phyloP scores from a whole-genome alignment of 805 yeast species.

The Candida sakaeoensis region DNA sequence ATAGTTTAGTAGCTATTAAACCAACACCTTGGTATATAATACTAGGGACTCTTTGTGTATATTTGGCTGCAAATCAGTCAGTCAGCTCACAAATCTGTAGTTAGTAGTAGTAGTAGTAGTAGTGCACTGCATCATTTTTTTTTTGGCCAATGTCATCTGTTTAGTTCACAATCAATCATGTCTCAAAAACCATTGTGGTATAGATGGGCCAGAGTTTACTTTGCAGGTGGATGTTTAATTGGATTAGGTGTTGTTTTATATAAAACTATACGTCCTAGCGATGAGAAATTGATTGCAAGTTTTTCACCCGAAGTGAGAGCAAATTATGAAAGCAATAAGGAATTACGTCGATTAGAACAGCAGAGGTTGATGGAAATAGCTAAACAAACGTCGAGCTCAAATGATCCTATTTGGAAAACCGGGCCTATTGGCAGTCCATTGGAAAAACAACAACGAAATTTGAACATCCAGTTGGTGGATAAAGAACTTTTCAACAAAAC shows the following conservation, averaged over 20 bases:
- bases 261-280: slow-evolving; percentile 80
- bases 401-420: slow-evolving; percentile 81
- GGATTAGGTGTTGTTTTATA: slow-evolving; percentile 69
- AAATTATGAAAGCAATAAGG: slow-evolving; percentile 64
- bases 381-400: slow-evolving; percentile 56
- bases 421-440: slow-evolving; percentile 69
- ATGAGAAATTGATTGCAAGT: slow-evolving; percentile 67
- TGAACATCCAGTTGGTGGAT: slow-evolving; percentile 34
- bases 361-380: slow-evolving; percentile 66
- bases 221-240: slow-evolving; percentile 62
- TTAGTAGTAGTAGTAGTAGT: background rate
- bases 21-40: no score
- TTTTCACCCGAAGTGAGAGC: slow-evolving; percentile 82
- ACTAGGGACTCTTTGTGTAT: background rate
- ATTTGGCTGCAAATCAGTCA: background rate
- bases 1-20: no score
- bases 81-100: no score
- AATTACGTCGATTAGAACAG: slow-evolving; percentile 64
- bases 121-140: background rate
- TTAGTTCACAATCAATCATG: slow-evolving; percentile 10
- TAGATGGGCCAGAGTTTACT: slow-evolving; percentile 56
- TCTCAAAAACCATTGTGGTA: slow-evolving; percentile 45
- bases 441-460: slow-evolving; percentile 44
- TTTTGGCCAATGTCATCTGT: slow-evolving; percentile 2
- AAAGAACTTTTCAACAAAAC: slow-evolving; percentile 47